Base-by-base conservation (phyloP, 768 basidiomycete genomes). In the Agrocybe chaxingu region DNA sequence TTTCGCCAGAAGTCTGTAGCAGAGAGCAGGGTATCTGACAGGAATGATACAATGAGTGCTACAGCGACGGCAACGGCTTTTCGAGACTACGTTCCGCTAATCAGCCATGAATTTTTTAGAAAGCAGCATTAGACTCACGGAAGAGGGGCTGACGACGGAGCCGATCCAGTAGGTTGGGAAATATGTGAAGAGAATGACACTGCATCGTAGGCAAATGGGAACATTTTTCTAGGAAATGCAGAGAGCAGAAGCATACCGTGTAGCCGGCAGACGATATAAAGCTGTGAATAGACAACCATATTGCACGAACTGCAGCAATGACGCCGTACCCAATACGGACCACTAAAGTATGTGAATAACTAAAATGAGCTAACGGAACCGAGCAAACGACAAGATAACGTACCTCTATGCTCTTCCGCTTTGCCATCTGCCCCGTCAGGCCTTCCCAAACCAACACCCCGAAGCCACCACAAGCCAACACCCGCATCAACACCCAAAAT, bases 401-500 rank as follows among this genome's bases (percentile, higher is more conserved):
- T 61, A 84, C 86, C 75, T 88, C 86, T 33, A 86, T 76, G 24
- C 71, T 68, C 56, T 74, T 76, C 57, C 74, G 75, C 58, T 76
- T 82, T 43, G 71, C 69, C 53, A 81, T 61, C 59, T 82, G 75
- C 3, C 79, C 79, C 0, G 79, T 81, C 42, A 71, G 52, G 1
- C 68, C 74, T 53, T 83, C 82, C 84, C 86, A 84, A 13, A 80
- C 66, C 40, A 87, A 56, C 38, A 81, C 76, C 13, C 80, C 82
- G 47, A 88, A 58, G n/a, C 80, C 85, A n/a, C 81, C 85, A 56
- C 82, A 81, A 3, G 84, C 85, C 46, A 91, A 70, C 43, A 89
- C 76, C 54, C 87, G 72, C 70, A 90, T 83, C 32, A 86, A 72
- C 10, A 89, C 73, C 89, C 88, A 91, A 60, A 89, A 84, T 7